Evolutionary conservation across 2,329 filamentous ascomycete species (phyloP).

Genomic region (Aurifilum marmelostoma): DNA sequence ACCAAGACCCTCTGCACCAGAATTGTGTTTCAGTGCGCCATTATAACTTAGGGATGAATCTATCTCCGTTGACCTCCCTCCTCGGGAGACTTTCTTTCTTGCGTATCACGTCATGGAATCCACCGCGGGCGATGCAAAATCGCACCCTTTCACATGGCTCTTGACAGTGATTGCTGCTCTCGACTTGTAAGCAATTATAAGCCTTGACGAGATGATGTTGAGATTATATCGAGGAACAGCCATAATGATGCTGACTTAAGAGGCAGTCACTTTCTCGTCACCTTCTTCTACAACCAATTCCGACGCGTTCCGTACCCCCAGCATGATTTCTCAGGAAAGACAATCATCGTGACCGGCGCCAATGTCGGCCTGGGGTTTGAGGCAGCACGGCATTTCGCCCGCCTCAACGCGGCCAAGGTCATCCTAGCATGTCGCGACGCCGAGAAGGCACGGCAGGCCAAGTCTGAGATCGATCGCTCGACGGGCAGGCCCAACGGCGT

Average conservation of each 20-base stretch:
- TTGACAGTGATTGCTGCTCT: conserved; percentile 20
- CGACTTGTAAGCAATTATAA: conserved; percentile 19
- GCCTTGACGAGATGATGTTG: not conserved
- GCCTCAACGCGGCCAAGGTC: conserved; percentile 42
- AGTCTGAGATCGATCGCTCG: conserved; percentile 39
- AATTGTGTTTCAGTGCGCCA: not conserved
- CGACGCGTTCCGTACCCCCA: conserved; percentile 16
- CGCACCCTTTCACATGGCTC: conserved; percentile 19
- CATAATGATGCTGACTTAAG: not conserved
- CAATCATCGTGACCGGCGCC: conserved; percentile 45
- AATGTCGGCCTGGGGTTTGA: conserved; percentile 47
- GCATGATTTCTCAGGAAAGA: conserved; percentile 32
- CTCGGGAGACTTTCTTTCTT: not conserved
- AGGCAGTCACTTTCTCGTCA: conserved; percentile 15
- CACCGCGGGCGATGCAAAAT: conserved; percentile 1
- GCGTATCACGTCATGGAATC: conserved; percentile 8
- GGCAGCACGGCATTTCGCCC: conserved; percentile 42
- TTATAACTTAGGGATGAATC: not conserved
- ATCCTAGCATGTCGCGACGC: conserved; percentile 44
- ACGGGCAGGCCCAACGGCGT: conserved; percentile 32
- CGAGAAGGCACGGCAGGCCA: conserved; percentile 44
- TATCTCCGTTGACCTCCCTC: not conserved
- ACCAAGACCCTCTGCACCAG: not conserved
- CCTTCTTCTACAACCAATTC: conserved; percentile 28
- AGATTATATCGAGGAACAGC: too few species aligned